These are phyloP conservation scores for Colletotrichum salicis DNA, from an alignment of 2,329 filamentous ascomycete genomes.

Conservation along the genomic window DNA sequence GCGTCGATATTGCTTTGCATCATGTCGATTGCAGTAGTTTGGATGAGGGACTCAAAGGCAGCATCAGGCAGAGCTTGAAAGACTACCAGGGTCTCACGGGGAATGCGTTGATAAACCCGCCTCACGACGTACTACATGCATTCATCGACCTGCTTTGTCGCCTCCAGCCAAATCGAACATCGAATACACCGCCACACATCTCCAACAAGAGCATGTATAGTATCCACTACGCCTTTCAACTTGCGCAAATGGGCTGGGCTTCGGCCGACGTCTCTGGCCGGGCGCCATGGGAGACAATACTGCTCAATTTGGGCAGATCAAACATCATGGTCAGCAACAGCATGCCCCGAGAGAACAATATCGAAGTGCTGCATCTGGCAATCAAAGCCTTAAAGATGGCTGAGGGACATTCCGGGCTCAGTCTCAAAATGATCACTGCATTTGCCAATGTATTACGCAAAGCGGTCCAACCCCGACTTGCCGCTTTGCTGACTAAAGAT, in stretches of 20 bases:
- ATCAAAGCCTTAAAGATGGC: conserved; percentile 19
- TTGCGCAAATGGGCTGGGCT: conserved; percentile 9
- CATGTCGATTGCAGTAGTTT: conserved; percentile 42
- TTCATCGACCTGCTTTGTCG: conserved; percentile 25
- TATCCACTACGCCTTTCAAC: conserved; percentile 21
- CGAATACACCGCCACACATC: neutral
- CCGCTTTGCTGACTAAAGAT: conserved; percentile 47
- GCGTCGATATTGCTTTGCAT: conserved; percentile 37
- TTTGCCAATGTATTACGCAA: conserved; percentile 17
- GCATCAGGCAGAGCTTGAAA: neutral
- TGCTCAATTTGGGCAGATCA: conserved; percentile 22
- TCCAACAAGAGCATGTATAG: neutral
- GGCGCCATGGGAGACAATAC: conserved; percentile 29
- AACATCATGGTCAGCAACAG: conserved; percentile 25
- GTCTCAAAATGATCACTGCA: conserved; percentile 36
- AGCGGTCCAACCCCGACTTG: conserved; percentile 37
- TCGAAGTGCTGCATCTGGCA: conserved; percentile 10
- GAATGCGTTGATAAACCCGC: neutral
- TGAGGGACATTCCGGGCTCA: conserved; percentile 14
- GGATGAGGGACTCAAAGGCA: conserved; percentile 1
- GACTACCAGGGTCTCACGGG: neutral
- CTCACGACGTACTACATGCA: conserved; percentile 45
- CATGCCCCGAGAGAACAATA: neutral
- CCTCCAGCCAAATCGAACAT: conserved; percentile 22
- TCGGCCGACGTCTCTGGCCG: neutral